Conservation (phyloP, 345 rosid genomes). For the Schrenkiella parvula region DNA sequence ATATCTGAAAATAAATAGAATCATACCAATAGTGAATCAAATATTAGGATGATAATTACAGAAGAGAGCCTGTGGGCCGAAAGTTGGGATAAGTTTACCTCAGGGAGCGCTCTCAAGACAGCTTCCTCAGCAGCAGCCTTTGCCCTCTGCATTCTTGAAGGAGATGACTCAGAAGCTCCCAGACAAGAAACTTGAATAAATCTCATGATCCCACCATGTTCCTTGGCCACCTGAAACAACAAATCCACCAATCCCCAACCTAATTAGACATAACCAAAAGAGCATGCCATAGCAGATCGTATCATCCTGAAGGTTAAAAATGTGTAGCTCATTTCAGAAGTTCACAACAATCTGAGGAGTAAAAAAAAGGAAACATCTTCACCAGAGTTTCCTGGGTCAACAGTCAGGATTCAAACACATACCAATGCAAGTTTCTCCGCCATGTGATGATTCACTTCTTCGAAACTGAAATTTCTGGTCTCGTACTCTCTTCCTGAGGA, state of each 20-base stretch:
- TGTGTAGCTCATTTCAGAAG: neutral
- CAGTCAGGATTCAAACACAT: conserved; percentile 24
- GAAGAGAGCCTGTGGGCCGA: neutral
- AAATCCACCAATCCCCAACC: neutral
- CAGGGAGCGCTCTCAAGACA: conserved; percentile 71
- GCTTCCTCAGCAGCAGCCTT: conserved; percentile 98
- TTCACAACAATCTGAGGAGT: neutral
- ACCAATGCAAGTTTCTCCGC: conserved; percentile 84
- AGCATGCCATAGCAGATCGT: neutral
- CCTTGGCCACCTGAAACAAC: conserved; percentile 73
- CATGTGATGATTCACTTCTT: conserved; percentile 81
- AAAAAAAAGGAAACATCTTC: neutral
- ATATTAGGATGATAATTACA: neutral
- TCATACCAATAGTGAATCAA: neutral
- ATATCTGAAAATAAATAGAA: neutral
- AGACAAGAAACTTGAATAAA: conserved; percentile 94
- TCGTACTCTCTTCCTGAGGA: conserved; percentile 84
- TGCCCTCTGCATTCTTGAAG: conserved; percentile 68
- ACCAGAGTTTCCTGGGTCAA: neutral
- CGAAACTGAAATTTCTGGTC: conserved; percentile 95
- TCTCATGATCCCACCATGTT: conserved; percentile 97
- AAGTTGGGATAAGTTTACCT: conserved; percentile 41
- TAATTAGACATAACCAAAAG: conserved; percentile 14
- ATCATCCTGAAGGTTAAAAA: neutral
- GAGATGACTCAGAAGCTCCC: conserved; percentile 80